These are phyloP conservation scores for Penicillium sp. DNA, from an alignment of 2,329 filamentous ascomycete genomes.

Conservation along the genomic window DNA sequence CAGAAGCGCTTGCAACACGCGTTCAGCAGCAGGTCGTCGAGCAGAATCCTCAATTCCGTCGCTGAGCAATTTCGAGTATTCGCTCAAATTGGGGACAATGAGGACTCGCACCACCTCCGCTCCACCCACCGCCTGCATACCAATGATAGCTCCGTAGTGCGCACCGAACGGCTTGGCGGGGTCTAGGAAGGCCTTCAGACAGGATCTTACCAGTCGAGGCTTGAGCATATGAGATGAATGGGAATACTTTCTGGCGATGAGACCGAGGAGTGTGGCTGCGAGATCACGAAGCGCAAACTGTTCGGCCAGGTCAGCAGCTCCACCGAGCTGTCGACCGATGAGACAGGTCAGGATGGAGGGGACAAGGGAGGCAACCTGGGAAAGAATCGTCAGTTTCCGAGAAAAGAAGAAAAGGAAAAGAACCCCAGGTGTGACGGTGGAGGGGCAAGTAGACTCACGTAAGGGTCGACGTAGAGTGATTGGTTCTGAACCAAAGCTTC, in stretches of 20 bases:
- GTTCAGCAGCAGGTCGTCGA: conserved; percentile 63
- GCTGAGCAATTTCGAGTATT: conserved; percentile 65
- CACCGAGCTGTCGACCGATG: conserved; percentile 78
- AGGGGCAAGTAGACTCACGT: conserved; percentile 48
- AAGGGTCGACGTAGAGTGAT: conserved; percentile 74
- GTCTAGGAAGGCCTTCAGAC: conserved; percentile 89
- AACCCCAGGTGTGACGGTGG: not conserved
- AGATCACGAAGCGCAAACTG: conserved; percentile 84
- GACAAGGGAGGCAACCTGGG: conserved; percentile 67
- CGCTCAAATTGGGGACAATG: conserved; percentile 67
- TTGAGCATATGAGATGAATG: conserved; percentile 80
- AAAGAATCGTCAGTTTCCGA: not conserved
- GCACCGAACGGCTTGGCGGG: conserved; percentile 79
- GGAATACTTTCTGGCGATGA: conserved; percentile 80
- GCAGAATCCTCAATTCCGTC: conserved; percentile 57
- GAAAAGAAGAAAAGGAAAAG: not conserved
- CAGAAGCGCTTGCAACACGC: conserved; percentile 62
- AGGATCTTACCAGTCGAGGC: conserved; percentile 87
- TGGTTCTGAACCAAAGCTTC: conserved; percentile 83
- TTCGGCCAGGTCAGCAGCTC: conserved; percentile 53
- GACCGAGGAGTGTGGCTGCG: conserved; percentile 78
- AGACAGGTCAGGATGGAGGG: conserved; percentile 91
- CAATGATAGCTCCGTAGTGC: conserved; percentile 86
- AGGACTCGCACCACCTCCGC: conserved; percentile 66
- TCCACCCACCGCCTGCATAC: conserved; percentile 77